A percentile compares a stretch with the other conserved stretches of the same genome.
These are phyloP conservation scores for Trichoderma reesei DNA, from an alignment of 495 filamentous ascomycete species.

Conservation along the genomic window DNA sequence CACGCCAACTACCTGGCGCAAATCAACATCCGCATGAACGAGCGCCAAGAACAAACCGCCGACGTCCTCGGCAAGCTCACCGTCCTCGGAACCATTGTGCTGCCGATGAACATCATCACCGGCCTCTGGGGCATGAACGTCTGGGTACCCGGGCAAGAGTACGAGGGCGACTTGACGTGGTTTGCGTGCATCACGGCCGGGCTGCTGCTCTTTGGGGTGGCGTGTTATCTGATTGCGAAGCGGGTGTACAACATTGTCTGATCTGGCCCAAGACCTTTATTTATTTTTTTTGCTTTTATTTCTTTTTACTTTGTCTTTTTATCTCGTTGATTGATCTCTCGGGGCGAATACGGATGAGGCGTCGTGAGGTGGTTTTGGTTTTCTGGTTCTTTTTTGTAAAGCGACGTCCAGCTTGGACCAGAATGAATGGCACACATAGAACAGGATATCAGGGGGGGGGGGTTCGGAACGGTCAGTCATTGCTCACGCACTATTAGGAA, in stretches of 20 bases:
- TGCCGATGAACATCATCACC: slow-evolving; percentile 97
- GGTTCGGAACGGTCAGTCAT: too few species aligned
- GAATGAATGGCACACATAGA: background rate
- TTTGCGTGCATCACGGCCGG: slow-evolving; percentile 62
- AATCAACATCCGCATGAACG: slow-evolving; percentile 92
- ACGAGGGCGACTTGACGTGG: slow-evolving; percentile 44
- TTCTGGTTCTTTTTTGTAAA: background rate
- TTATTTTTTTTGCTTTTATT: too few species aligned
- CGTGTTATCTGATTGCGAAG: slow-evolving; percentile 76
- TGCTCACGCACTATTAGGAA: background rate
- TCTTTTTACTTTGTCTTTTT: background rate
- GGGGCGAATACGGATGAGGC: too few species aligned
- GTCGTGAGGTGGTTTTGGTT: too few species aligned
- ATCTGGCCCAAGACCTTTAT: background rate
- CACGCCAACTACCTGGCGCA: slow-evolving; percentile 93
- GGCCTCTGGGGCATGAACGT: slow-evolving; percentile 99
- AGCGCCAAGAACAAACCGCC: slow-evolving; percentile 90
- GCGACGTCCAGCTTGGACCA: background rate
- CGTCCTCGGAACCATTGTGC: slow-evolving; percentile 89
- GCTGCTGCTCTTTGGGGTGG: slow-evolving; percentile 65
- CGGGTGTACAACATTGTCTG: slow-evolving; percentile 49
- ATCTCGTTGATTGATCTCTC: background rate
- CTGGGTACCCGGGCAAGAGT: slow-evolving; percentile 79
- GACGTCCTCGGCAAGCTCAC: slow-evolving; percentile 92
- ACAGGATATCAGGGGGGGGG: background rate